Percentiles rank a stretch among this genome's conserved stretches.
phyloP scores from a whole-genome alignment of 441 rosid species.

The Metrosideros polymorpha region DNA sequence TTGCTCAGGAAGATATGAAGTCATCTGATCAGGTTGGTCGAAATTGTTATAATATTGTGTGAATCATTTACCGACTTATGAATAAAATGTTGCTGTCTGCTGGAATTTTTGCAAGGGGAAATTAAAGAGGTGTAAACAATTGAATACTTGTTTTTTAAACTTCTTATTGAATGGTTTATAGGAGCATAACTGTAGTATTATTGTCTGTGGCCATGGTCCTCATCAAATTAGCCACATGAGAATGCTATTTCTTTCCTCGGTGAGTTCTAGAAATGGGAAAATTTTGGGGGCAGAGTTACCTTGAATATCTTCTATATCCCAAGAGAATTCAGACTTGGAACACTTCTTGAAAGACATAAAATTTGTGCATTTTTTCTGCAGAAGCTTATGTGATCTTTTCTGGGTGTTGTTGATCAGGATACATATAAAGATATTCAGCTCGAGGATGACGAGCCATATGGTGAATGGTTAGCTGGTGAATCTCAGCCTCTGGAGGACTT shows the following conservation, averaged over 20 bases:
- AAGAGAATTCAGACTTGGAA: neutral
- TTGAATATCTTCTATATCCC: neutral
- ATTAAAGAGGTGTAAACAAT: neutral
- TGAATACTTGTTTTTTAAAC: neutral
- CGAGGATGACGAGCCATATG: slow-evolving; percentile 14
- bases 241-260: neutral
- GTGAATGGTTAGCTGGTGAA: slow-evolving; percentile 53
- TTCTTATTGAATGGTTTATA: neutral
- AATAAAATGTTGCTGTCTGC: neutral
- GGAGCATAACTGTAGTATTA: neutral
- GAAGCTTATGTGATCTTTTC: neutral
- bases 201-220: neutral
- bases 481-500: slow-evolving; percentile 42
- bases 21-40: slow-evolving; percentile 24
- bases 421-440: neutral
- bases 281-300: neutral
- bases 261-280: neutral
- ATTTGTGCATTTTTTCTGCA: neutral
- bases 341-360: neutral
- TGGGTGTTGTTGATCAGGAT: neutral
- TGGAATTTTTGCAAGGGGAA: neutral
- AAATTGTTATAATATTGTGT: neutral
- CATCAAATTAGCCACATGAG: neutral
- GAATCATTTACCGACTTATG: neutral
- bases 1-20: slow-evolving; percentile 16